Evolutionary conservation across 1,284 basidiomycete species (phyloP), one percentile per base, ranked within the genome.

Genomic region (Leccinum subrobustum): DNA sequence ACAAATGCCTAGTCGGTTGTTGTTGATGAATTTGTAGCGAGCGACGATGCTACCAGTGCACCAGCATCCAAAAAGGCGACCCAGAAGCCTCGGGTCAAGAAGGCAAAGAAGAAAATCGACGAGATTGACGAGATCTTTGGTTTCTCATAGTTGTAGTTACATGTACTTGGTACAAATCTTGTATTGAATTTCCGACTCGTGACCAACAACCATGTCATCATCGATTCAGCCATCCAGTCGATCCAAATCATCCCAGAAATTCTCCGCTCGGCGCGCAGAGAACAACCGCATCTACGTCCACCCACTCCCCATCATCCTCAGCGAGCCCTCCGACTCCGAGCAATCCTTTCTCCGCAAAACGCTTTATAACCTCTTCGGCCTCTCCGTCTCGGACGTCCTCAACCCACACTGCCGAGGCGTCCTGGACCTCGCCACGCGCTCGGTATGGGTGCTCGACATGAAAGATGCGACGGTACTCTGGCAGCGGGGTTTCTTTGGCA

Each of bases 401-500:
- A 88, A 84, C 62, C 85, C 88, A 3, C 81, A 85, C 58, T 86
- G 85, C 65, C 80, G 84, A 70, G 93, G 91, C 4, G 69, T 86
- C 4, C 88, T 91, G 62, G 95, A 96, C 70, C 72, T 81, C 1
- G 70, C 81, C 1, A 93, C 93, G 16, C 84, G 84, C 33, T 91
- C 89, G 0, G 90, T 96, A 8, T 96, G 93, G 92, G 81, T 96
- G 1, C 76, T 80, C 0, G 82, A 88, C 61, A 72, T 78, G 25
- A 78, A 75, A 23, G 85, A 93, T 70, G 84, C 86, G 39, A 79
- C 80, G 65, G 76, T 89, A 1, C 81, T 99, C 27, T 99, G 97
- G 92, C 81, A 85, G 51, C 80, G 91, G 60, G 96, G 97, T 0
- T 98, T 98, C 79, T 99, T 98, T 73, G 96, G 97, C 20, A 99